Base-by-base conservation (phyloP, 129 eudicot species). In the Arctium lappa region DNA sequence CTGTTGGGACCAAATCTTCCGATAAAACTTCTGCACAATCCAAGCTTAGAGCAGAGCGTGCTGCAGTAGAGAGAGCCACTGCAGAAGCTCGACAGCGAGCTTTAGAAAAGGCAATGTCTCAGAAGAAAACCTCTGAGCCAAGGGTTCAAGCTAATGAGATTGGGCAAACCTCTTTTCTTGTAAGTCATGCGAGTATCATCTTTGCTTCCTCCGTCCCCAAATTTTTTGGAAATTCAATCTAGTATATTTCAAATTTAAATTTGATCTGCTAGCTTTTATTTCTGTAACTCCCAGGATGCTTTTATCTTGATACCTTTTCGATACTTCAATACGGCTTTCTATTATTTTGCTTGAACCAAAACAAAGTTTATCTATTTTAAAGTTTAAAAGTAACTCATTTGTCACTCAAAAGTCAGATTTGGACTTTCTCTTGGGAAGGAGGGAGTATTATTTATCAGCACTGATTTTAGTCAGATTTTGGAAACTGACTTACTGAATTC, bases 81-180 rank as follows among this genome's bases (percentile, higher is more conserved):
- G 86, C 94, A 72, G 98, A 96, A 85, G 98, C 98, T 88, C 87
- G 98, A 73, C 91, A 89, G 53, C 97, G 99, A 42, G 99, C 99
- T 50, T 90, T 93, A 77, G 92, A 91, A 80, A 96, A 93, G 87
- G 95, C 94, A 39, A 70, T 87, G 81, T 94, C 97, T 6, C 92
- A 85, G 80, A 92, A 90, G 80, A 77, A 71, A 70, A 83, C 80
- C 71, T 77, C 87, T 3, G 89, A 83, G 66, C 86, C 87, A 42
- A 85, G 69, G 73, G 81, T 69, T 27, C 86, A 82, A 75, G 90
- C 80, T 74, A 74, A 34, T 38, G 87, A 66, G 76, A 60, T 73
- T 81, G 88, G 81, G 78, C 92, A 86, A 69, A 89, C 88, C 80
- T 86, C 91, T 80, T 88, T 91, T 66, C 87, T 92, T 39, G 92